A percentile compares a stretch with the other conserved stretches of the same genome.
phyloP scores from a whole-genome alignment of 2,329 filamentous ascomycete genomes.

The Escovopsis weberi region DNA sequence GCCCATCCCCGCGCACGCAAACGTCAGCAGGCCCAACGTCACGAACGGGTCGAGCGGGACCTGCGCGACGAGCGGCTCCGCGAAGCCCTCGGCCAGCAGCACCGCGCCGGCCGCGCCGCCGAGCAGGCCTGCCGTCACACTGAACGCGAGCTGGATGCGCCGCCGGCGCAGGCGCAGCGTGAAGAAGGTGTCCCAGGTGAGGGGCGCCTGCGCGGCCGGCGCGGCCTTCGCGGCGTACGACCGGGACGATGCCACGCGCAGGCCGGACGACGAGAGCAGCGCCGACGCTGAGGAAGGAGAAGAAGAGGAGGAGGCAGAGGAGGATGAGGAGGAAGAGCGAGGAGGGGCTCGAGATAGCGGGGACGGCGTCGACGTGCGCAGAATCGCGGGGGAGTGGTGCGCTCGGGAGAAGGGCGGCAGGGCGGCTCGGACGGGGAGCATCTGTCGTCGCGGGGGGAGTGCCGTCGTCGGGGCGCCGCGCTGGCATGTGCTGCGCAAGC shows the following conservation, averaged over 20 bases:
- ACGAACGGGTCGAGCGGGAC: slow-evolving; percentile 81
- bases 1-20: slow-evolving; percentile 63
- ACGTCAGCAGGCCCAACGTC: slow-evolving; percentile 65
- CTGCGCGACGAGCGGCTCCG: slow-evolving; percentile 55
- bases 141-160: slow-evolving; percentile 68
- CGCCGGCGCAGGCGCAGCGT: slow-evolving; percentile 73
- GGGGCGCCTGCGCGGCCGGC: slow-evolving; percentile 11
- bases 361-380: too few species aligned
- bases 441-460: too few species aligned
- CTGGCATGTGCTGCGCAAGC: slow-evolving; percentile 1
- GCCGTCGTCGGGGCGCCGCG: background rate
- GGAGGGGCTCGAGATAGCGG: too few species aligned
- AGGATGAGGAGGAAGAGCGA: background rate
- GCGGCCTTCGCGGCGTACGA: slow-evolving; percentile 7
- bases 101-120: slow-evolving; percentile 49
- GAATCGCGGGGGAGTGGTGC: too few species aligned
- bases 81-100: slow-evolving; percentile 54
- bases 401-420: too few species aligned
- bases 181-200: slow-evolving; percentile 91
- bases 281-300: background rate
- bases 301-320: background rate
- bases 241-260: slow-evolving; percentile 5
- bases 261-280: background rate
- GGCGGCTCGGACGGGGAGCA: too few species aligned
- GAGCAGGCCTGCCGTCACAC: slow-evolving; percentile 46